Conservation (phyloP, 2,329 filamentous ascomycete species). For the Exophiala oligosperma region DNA sequence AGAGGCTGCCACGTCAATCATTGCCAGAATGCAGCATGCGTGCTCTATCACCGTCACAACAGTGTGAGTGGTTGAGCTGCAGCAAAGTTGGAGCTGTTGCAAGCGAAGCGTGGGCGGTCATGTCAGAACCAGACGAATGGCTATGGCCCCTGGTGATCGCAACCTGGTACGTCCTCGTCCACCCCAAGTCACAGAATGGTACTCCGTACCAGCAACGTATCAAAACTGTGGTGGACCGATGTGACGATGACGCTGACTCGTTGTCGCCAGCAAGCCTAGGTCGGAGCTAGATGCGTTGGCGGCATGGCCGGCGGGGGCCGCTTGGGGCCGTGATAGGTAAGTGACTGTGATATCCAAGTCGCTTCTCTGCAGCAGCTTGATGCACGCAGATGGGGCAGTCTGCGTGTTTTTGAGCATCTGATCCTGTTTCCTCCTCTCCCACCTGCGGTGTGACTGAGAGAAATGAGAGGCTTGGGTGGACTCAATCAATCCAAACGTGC, state of each 20-base stretch:
- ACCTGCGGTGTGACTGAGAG: background rate
- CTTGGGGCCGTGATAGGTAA: slow-evolving; percentile 10
- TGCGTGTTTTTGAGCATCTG: background rate
- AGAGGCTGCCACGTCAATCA: slow-evolving; percentile 17
- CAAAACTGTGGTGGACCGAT: background rate
- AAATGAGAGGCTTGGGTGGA: background rate
- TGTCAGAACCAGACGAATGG: slow-evolving; percentile 19
- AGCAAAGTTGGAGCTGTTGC: background rate
- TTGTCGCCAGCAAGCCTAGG: background rate
- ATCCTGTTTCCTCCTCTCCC: background rate
- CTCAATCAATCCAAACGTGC: background rate
- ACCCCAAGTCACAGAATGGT: background rate
- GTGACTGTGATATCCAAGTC: background rate
- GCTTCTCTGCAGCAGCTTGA: slow-evolving; percentile 1
- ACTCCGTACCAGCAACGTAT: background rate
- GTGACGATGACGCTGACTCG: slow-evolving; percentile 9
- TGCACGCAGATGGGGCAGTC: slow-evolving; percentile 8
- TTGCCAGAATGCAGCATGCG: slow-evolving; percentile 5
- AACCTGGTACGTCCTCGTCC: background rate
- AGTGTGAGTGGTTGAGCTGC: slow-evolving; percentile 10
- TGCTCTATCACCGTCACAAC: slow-evolving; percentile 2
- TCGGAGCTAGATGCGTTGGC: slow-evolving; percentile 4
- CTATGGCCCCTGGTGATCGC: slow-evolving; percentile 18
- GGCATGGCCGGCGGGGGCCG: slow-evolving; percentile 7
- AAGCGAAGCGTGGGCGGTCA: slow-evolving; percentile 11